Percentiles rank a stretch among this genome's conserved stretches.
Evolutionary conservation across 2,329 filamentous ascomycete genomes (phyloP).

Genomic region (Epichloe hybrida): DNA sequence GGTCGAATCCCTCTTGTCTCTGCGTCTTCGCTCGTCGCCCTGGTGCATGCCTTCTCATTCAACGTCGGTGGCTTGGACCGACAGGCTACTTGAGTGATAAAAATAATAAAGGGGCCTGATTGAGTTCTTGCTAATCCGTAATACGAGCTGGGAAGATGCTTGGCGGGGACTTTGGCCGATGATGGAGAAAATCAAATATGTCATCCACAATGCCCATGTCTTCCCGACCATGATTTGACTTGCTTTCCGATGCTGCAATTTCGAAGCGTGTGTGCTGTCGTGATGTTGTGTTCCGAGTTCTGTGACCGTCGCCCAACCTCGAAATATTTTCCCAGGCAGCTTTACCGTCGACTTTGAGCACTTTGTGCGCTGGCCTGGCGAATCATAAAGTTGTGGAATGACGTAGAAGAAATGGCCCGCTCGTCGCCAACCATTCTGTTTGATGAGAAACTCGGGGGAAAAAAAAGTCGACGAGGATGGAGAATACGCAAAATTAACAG

Average conservation of each 20-base stretch:
- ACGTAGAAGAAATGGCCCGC: neutral
- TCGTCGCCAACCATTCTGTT: conserved; percentile 1
- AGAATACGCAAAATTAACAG: neutral
- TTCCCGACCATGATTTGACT: neutral
- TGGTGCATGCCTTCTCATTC: neutral
- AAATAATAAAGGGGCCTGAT: too few species aligned
- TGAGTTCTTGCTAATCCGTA: neutral
- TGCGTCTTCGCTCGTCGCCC: too few species aligned
- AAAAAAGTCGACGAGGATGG: neutral
- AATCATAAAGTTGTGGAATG: neutral
- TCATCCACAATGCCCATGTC: neutral
- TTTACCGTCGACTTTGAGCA: neutral
- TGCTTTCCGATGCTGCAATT: neutral
- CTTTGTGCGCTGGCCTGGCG: neutral
- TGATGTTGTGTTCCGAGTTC: neutral
- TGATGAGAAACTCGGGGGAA: neutral
- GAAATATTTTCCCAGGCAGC: neutral
- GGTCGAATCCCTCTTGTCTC: neutral
- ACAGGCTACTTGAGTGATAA: neutral
- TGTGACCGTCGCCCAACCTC: neutral
- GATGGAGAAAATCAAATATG: neutral
- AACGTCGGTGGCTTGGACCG: neutral
- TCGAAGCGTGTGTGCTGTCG: neutral
- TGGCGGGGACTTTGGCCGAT: neutral
- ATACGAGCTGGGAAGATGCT: neutral